phyloP scores from a whole-genome alignment of 345 rosid genomes.

The Murraya paniculata region DNA sequence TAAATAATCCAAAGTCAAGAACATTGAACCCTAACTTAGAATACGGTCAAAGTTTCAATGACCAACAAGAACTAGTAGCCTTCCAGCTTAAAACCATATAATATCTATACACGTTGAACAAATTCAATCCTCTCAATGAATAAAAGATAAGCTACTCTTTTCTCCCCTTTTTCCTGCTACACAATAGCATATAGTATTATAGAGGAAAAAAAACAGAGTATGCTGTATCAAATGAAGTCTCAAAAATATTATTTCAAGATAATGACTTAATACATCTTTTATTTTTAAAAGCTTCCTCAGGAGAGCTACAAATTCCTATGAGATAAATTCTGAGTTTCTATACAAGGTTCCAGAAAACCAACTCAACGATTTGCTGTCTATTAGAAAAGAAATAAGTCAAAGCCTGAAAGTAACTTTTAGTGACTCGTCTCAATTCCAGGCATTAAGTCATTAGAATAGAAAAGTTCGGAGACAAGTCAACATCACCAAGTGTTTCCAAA shows the following conservation, averaged over 20 bases:
- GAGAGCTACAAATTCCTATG: background rate
- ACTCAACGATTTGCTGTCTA: background rate
- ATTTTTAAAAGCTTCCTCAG: background rate
- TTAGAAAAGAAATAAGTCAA: background rate
- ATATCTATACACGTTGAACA: background rate
- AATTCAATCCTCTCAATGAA: background rate
- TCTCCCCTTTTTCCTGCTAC: background rate
- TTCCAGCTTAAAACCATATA: background rate
- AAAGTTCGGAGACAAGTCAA: background rate
- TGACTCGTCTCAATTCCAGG: background rate
- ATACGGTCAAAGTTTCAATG: background rate
- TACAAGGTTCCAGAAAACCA: background rate
- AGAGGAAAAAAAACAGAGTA: background rate
- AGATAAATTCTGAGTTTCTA: background rate
- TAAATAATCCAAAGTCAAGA: background rate
- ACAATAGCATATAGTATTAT: background rate
- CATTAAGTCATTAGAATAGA: background rate
- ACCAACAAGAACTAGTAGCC: background rate
- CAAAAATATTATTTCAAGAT: background rate
- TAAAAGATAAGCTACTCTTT: background rate
- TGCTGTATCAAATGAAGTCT: background rate
- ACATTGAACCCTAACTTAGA: background rate
- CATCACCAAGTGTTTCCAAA: background rate
- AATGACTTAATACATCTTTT: background rate
- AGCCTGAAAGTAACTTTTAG: background rate